These are phyloP conservation scores for Neoconidiobolus thromboides DNA, from an alignment of 371 early-diverging fungal species.

Conservation along the genomic window DNA sequence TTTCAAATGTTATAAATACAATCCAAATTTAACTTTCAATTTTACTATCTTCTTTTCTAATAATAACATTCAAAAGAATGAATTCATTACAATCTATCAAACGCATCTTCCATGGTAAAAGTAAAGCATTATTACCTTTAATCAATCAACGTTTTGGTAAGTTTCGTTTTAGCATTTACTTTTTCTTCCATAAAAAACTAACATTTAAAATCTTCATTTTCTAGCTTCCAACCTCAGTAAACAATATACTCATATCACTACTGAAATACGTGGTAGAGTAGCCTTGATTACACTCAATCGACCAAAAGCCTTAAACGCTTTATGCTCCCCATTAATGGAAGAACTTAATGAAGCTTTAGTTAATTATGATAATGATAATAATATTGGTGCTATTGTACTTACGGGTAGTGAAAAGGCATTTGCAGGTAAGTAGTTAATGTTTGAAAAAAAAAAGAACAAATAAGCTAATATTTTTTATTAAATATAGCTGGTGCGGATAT, in stretches of 20 bases:
- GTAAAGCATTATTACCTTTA: too few species aligned
- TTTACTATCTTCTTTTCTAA: too few species aligned
- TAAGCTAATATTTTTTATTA: not conserved
- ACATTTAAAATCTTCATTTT: too few species aligned
- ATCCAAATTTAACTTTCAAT: too few species aligned
- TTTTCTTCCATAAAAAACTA: too few species aligned
- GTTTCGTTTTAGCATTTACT: too few species aligned
- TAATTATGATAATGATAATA: slow-evolving; percentile 50
- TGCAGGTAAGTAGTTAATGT: slow-evolving; percentile 41
- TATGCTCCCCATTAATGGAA: slow-evolving; percentile 71
- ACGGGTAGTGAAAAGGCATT: slow-evolving; percentile 93
- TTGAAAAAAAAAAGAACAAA: not conserved
- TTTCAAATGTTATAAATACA: too few species aligned
- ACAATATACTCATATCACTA: slow-evolving; percentile 35
- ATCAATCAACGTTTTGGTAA: too few species aligned
- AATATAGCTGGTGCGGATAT: slow-evolving; percentile 90
- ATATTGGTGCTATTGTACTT: slow-evolving; percentile 80
- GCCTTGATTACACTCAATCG: slow-evolving; percentile 81
- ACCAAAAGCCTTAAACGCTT: slow-evolving; percentile 93
- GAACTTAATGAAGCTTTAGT: slow-evolving; percentile 82
- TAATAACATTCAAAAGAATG: too few species aligned
- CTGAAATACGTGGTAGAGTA: slow-evolving; percentile 65
- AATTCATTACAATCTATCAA: too few species aligned
- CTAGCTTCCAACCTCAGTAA: not conserved
- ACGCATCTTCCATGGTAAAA: too few species aligned